Percentiles rank a stretch among this genome's conserved stretches.
Evolutionary conservation across 179 eudicot genomes (phyloP).

Genomic region (Heliamphora pulchella): DNA sequence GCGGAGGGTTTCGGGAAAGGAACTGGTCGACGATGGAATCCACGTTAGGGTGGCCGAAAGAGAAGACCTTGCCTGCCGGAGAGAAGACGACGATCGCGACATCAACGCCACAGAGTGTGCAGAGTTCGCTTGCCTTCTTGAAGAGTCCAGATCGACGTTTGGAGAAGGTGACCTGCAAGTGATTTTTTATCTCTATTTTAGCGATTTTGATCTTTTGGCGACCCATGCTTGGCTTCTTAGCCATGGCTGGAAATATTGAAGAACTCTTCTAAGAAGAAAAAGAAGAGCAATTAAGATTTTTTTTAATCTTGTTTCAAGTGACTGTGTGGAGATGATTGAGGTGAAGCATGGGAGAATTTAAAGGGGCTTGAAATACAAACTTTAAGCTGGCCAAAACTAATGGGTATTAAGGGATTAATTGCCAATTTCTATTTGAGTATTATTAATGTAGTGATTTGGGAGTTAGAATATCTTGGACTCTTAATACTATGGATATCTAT

Average conservation of each 20-base stretch:
- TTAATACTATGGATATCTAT: slow-evolving; percentile 2
- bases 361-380: slow-evolving; percentile 10
- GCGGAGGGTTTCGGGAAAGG: slow-evolving; percentile 12
- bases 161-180: slow-evolving; percentile 23
- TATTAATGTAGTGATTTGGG: slow-evolving; percentile 17
- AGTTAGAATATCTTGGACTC: slow-evolving; percentile 17
- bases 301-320: background rate
- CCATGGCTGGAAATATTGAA: background rate
- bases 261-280: no score
- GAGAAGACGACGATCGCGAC: slow-evolving; percentile 16
- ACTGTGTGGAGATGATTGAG: background rate
- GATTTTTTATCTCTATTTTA: slow-evolving; percentile 13
- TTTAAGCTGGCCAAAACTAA: background rate
- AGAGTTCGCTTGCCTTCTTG: slow-evolving; percentile 20
- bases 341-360: background rate
- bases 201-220: slow-evolving; percentile 22
- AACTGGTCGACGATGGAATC: slow-evolving; percentile 3
- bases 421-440: slow-evolving; percentile 5
- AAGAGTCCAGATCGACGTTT: slow-evolving; percentile 22
- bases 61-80: slow-evolving; percentile 17
- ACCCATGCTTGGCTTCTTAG: slow-evolving; percentile 20
- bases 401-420: background rate
- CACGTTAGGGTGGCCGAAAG: slow-evolving; percentile 19
- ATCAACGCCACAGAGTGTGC: slow-evolving; percentile 22
- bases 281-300: background rate